phyloP scores from a whole-genome alignment of 2,329 filamentous ascomycete genomes.

The Pseudogymnoascus sp. region DNA sequence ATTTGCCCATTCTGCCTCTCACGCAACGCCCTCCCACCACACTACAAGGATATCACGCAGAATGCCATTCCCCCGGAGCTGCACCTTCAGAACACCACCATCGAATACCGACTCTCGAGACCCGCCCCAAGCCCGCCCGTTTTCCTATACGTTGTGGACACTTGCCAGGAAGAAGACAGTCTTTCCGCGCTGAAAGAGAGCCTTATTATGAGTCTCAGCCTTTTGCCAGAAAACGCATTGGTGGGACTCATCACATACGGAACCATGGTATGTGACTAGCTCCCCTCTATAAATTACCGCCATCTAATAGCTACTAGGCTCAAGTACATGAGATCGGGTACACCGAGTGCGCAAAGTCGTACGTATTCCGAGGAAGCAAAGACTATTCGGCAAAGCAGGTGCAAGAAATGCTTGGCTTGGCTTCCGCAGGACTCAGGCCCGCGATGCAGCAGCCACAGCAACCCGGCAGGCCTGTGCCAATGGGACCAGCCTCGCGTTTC shows the following conservation, averaged over 20 bases:
- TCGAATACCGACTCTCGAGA: constrained; percentile 74
- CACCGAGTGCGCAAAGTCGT: constrained; percentile 95
- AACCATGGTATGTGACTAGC: constrained; percentile 65
- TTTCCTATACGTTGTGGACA: constrained; percentile 81
- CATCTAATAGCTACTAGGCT: constrained; percentile 43
- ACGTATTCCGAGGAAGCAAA: constrained; percentile 96
- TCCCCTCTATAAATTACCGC: constrained; percentile 18
- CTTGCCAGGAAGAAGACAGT: constrained; percentile 82
- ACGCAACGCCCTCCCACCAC: constrained; percentile 71
- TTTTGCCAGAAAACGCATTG: constrained; percentile 72
- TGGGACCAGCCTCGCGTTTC: constrained; percentile 81
- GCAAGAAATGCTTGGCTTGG: constrained; percentile 95
- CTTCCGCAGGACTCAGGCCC: constrained; percentile 65
- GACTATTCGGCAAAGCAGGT: constrained; percentile 98
- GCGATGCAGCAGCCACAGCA: constrained; percentile 60
- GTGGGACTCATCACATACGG: constrained; percentile 83
- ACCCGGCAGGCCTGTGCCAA: constrained; percentile 65
- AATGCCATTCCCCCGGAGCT: constrained; percentile 78
- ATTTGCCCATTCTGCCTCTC: constrained; percentile 85
- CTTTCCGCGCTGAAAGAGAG: constrained; percentile 78
- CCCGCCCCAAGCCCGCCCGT: constrained; percentile 82
- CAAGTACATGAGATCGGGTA: constrained; percentile 98
- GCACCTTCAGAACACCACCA: constrained; percentile 77
- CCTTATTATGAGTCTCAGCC: constrained; percentile 75
- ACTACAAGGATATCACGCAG: constrained; percentile 84